Base-by-base conservation (phyloP, 164 flowering plant species). In the Berberis thunbergii region DNA sequence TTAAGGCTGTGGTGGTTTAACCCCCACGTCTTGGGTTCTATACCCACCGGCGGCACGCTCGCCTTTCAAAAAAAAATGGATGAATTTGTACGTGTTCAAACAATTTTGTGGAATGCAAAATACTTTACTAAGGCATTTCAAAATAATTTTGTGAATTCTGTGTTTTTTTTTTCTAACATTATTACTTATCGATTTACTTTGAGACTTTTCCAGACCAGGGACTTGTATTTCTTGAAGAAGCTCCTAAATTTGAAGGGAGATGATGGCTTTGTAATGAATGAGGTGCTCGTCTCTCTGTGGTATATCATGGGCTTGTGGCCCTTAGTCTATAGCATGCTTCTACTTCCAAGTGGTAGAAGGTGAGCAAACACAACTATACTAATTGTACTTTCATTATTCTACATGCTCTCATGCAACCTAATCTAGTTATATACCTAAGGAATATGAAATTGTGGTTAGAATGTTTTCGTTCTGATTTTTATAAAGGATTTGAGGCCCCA, bases 221-320 rank as follows among this genome's bases (percentile, higher is more conserved):
- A 93, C 72, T 4, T 71, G 76, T 93, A 90, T 74, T 81, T 90
- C 70, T 58, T 88, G 80, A 69, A 84, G 71, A 93, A 88, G 83
- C 89, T 90, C 52, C 76, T 84, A 56, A 80, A 84, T 75, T 79
- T 94, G 83, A 80, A 65, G 67, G 88, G 92, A 62, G 88, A 90
- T 72, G 98, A 94, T 83, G 98, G 97, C 7, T 94, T 87, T 72
- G 73, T 65, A 64, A 82, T 87, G 98, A 94, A 90, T 75, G 76
- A 83, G 68, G 87, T 94, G 57, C 81, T 94, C 26, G 89, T 90
- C 26, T 79, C 91, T 38, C 69, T 84, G 38, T 94, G 97, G 97
- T 83, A 94, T 73, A 78, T 94, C 65, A 90, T 90, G 97, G 98
- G 96, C 12, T 70, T 94, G 68, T 94, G 95, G 96, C 98, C 98